Percentiles rank a stretch among this genome's conserved stretches.
Evolutionary conservation across 2,329 filamentous ascomycete species (phyloP).

Genomic region (Pezicula carpinea): DNA sequence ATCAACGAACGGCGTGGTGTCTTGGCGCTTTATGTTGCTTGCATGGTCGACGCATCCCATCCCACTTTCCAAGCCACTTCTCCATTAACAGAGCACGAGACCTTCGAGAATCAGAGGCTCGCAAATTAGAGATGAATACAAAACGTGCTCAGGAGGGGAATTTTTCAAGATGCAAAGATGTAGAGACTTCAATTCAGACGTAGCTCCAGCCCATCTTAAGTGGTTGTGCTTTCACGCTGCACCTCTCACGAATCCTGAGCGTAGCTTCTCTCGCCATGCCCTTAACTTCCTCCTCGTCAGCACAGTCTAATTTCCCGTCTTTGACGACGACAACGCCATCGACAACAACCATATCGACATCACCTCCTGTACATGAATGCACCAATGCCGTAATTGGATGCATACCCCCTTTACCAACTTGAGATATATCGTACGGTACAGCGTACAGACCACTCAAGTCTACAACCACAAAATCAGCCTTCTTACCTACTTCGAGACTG

Average conservation of each 20-base stretch:
- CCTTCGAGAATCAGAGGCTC: no score
- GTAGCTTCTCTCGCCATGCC: background rate
- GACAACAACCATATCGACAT: conserved; percentile 7
- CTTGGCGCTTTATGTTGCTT: no score
- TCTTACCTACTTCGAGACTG: conserved; percentile 40
- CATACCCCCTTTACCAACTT: background rate
- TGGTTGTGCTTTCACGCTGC: background rate
- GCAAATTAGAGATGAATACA: no score
- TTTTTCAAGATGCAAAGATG: no score
- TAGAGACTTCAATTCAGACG: background rate
- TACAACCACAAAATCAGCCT: conserved; percentile 52
- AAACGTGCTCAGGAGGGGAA: no score
- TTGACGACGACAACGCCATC: conserved; percentile 8
- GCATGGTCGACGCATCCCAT: no score
- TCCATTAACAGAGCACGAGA: no score
- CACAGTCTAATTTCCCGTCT: conserved; percentile 3
- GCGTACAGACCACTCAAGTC: conserved; percentile 31
- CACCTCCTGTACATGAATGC: conserved; percentile 3
- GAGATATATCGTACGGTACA: conserved; percentile 2
- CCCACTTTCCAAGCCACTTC: no score
- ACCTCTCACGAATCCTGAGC: background rate
- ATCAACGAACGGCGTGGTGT: no score
- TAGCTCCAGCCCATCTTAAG: background rate
- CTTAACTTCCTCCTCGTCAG: conserved; percentile 6
- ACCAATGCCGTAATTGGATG: conserved; percentile 8